Base-by-base conservation (phyloP, 139 green algal species). In the Chloropicon primus region DNA sequence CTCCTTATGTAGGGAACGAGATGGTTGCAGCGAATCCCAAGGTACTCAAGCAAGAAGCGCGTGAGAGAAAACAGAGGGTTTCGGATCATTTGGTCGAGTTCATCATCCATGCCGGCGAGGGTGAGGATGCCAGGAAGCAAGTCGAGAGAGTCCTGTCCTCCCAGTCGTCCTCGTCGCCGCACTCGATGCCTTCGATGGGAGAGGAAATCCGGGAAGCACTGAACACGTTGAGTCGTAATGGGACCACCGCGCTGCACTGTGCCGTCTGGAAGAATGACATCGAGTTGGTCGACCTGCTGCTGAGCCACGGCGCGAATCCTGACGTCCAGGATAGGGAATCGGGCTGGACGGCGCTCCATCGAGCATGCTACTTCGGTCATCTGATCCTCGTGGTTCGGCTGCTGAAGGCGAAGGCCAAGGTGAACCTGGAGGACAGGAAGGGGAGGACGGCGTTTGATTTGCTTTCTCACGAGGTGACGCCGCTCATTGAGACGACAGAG, bases 311-410 rank as follows among this genome's bases (percentile, higher is more conserved):
- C 0, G 82, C 81, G 21, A 75, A 82, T 26, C 75, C 22, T 28
- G 1, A 25, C 62, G 23, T 27, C 21, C 80, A 82, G 80, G 82
- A 86, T 23, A 41, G 22, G 0, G 82, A 86, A 78, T 84, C 77
- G 2, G 81, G 81, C 22, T 87, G 92, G 91, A 92, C 87, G 0
- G 21, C 84, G 2, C 81, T 98, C 27, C 94, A 98, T 84, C 84
- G 86, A 21, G 90, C 93, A 0, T 85, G 97, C 24, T 93, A 98
- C 85, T 90, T 86, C 10, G 94, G 94, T 21, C 87, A 96, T 83
- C 54, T 96, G 22, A 54, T 76, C 3, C 76, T 81, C 3, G 90
- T 90, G 1, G 86, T 83, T 0, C 24, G 80, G n/a, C 85, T 98
- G 71, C 78, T 98, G 28, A 73, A 71, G 1, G 77, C 76, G 2